These are phyloP conservation scores for Wickerhamomyces kurtzmanii DNA, from an alignment of 805 yeast genomes.

Conservation along the genomic window DNA sequence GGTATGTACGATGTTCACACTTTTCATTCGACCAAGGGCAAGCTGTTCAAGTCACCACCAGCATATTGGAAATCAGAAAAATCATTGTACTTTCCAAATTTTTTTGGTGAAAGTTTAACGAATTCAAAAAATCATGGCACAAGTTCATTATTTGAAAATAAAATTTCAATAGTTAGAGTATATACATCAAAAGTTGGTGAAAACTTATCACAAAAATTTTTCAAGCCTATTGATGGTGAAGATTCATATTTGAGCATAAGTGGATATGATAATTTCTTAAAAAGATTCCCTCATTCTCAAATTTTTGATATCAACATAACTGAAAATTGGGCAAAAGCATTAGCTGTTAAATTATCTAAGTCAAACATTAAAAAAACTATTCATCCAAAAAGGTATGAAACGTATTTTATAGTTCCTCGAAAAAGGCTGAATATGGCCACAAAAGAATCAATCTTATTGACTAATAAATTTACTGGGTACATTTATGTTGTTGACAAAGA, in stretches of 20 bases:
- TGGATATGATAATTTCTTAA: constrained; percentile 29
- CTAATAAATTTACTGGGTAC: constrained; percentile 77
- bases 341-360: constrained; percentile 45
- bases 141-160: constrained; percentile 32
- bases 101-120: constrained; percentile 44
- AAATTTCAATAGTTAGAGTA: constrained; percentile 55
- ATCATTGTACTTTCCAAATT: constrained; percentile 76
- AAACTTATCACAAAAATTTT: constrained; percentile 51
- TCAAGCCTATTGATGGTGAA: constrained; percentile 33
- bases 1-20: constrained; percentile 59
- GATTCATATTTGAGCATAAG: constrained; percentile 27
- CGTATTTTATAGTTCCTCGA: constrained; percentile 57
- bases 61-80: constrained; percentile 65
- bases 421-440: constrained; percentile 45
- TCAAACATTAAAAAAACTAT: constrained; percentile 31
- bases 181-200: constrained; percentile 66
- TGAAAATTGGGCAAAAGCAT: constrained; percentile 62
- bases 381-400: constrained; percentile 39
- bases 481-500: constrained; percentile 67
- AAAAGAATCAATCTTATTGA: constrained; percentile 51
- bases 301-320: constrained; percentile 71
- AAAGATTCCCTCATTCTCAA: constrained; percentile 45
- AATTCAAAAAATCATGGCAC: constrained; percentile 18
- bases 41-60: constrained; percentile 75
- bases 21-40: constrained; percentile 71